These are phyloP conservation scores for Penicillium sp. DNA, from an alignment of 2,329 filamentous ascomycete genomes.

Conservation along the genomic window DNA sequence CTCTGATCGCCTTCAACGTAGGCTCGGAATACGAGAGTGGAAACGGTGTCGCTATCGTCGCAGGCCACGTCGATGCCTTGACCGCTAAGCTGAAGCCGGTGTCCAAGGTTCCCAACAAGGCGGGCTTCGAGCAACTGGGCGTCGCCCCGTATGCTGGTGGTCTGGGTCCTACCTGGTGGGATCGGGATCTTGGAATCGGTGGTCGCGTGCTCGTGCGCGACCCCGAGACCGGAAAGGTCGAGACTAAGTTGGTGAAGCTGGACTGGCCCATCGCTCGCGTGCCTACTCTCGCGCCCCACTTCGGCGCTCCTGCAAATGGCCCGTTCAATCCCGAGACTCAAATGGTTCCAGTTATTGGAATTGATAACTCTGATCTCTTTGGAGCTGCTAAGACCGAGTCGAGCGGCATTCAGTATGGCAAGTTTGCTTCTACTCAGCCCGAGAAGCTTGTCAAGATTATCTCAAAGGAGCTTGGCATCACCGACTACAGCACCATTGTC, in stretches of 20 bases:
- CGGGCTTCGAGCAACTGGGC: conserved; percentile 84
- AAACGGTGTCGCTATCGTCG: conserved; percentile 84
- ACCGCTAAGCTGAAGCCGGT: conserved; percentile 91
- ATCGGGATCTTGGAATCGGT: conserved; percentile 87
- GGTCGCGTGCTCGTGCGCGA: conserved; percentile 85
- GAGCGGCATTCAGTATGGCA: conserved; percentile 52
- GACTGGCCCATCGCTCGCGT: conserved; percentile 93
- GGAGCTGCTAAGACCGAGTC: conserved; percentile 35
- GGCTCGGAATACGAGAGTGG: conserved; percentile 79
- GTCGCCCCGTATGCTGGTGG: conserved; percentile 91
- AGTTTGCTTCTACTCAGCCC: conserved; percentile 82
- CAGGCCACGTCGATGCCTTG: conserved; percentile 89
- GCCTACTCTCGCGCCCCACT: conserved; percentile 90
- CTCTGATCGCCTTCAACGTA: conserved; percentile 81
- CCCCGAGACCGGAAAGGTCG: conserved; percentile 70
- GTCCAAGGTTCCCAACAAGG: conserved; percentile 77
- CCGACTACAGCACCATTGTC: conserved; percentile 72
- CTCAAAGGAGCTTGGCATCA: conserved; percentile 72
- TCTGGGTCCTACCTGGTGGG: conserved; percentile 93
- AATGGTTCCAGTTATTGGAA: conserved; percentile 88
- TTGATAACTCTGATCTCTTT: conserved; percentile 69
- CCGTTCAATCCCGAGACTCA: conserved; percentile 87
- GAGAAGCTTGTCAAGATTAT: conserved; percentile 83
- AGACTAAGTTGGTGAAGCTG: conserved; percentile 80
- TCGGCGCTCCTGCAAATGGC: conserved; percentile 69